These are phyloP conservation scores for Coprinellus micaceus DNA, from an alignment of 768 basidiomycete species.

Conservation along the genomic window DNA sequence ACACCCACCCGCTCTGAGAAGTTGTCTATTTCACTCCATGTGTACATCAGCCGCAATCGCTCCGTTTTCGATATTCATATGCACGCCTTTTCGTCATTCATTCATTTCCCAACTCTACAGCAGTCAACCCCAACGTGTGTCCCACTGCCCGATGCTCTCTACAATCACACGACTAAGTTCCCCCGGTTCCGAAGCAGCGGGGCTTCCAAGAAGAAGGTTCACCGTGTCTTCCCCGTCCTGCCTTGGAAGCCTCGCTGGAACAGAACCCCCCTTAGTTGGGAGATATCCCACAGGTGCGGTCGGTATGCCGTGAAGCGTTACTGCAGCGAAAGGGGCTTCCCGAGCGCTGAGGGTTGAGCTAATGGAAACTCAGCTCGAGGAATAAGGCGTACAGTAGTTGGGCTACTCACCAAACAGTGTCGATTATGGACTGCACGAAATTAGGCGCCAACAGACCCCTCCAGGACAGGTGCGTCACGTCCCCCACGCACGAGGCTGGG, in stretches of 20 bases:
- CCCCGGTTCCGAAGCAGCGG: conserved; percentile 10
- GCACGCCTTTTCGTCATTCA: background rate
- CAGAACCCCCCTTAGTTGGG: conserved; percentile 18
- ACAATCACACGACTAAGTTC: conserved; percentile 37
- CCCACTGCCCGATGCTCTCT: conserved; percentile 41
- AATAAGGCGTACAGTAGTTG: background rate
- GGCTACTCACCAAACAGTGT: conserved; percentile 37
- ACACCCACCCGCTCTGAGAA: background rate
- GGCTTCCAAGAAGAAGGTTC: conserved; percentile 35
- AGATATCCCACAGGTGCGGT: conserved; percentile 52
- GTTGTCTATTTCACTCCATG: background rate
- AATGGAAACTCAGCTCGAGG: background rate
- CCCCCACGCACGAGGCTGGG: conserved; percentile 45
- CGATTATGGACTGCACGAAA: conserved; percentile 53
- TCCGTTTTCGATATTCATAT: background rate
- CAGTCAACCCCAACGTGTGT: conserved; percentile 36
- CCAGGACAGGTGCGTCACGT: conserved; percentile 57
- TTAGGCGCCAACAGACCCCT: conserved; percentile 47
- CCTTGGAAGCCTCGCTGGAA: conserved; percentile 42
- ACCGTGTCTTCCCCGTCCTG: conserved; percentile 53
- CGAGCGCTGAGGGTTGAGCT: background rate
- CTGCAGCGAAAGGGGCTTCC: conserved; percentile 33
- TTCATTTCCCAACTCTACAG: background rate
- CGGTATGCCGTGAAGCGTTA: conserved; percentile 37
- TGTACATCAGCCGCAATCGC: background rate